Conservation (phyloP, 768 basidiomycete genomes). For the Phlebiopsis gigantea region DNA sequence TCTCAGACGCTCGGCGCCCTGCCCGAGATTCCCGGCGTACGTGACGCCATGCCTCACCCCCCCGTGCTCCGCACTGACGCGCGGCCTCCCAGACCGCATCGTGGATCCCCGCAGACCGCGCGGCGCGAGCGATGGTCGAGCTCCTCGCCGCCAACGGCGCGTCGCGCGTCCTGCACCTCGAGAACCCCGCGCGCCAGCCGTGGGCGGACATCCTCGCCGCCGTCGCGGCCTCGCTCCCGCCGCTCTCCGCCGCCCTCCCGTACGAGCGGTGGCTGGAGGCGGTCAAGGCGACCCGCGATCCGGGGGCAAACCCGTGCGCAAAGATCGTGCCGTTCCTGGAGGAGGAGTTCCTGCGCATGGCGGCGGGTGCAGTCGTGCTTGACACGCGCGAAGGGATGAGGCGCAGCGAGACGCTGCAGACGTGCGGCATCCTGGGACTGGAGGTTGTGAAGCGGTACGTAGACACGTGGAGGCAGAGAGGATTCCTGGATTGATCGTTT, state of each 20-base stretch:
- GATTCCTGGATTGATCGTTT: no score
- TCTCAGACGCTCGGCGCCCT: conserved; percentile 9
- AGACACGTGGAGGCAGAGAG: no score
- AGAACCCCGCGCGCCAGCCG: conserved; percentile 16
- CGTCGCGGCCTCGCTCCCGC: conserved; percentile 8
- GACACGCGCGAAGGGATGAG: no score
- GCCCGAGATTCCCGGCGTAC: conserved; percentile 11
- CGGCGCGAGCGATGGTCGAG: conserved; percentile 15
- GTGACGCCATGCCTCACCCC: background rate
- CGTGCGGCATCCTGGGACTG: no score
- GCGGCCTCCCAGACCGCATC: conserved; percentile 3
- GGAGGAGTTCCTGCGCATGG: conserved; percentile 2
- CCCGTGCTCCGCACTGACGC: background rate
- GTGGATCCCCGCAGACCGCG: conserved; percentile 18
- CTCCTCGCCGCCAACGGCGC: conserved; percentile 15
- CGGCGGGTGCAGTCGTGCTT: no score
- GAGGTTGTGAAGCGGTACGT: no score
- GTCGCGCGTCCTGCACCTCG: conserved; percentile 15
- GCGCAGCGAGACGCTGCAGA: no score
- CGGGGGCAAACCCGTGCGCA: background rate
- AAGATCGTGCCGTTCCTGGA: conserved; percentile 10
- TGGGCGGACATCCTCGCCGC: conserved; percentile 14
- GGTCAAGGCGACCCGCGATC: background rate
- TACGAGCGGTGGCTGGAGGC: conserved; percentile 13
- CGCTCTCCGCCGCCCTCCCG: conserved; percentile 1